phyloP scores from a whole-genome alignment of 1,284 basidiomycete genomes.

The Xerocomus minutiporus region DNA sequence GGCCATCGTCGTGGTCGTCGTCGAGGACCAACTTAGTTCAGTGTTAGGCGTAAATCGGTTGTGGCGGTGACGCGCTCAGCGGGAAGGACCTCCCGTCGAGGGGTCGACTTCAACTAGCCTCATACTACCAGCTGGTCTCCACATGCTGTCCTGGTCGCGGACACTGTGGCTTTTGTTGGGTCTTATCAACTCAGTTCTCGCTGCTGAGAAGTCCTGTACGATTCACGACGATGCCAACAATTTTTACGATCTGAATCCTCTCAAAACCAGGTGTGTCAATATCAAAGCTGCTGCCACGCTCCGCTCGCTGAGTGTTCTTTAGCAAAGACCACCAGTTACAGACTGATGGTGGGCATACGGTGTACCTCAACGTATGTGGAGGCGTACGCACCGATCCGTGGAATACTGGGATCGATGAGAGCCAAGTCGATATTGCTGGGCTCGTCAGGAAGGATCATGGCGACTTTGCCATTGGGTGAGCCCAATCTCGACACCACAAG shows the following conservation, averaged over 20 bases:
- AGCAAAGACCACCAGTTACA: slow-evolving; percentile 62
- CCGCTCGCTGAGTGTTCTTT: slow-evolving; percentile 6
- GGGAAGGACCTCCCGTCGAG: slow-evolving; percentile 18
- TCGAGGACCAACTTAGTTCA: slow-evolving; percentile 14
- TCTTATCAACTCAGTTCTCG: slow-evolving; percentile 27
- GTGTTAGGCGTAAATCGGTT: slow-evolving; percentile 23
- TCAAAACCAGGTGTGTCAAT: slow-evolving; percentile 45
- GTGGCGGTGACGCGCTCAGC: slow-evolving; percentile 16
- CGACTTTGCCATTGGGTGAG: slow-evolving; percentile 71
- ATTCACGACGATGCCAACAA: slow-evolving; percentile 38
- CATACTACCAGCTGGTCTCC: slow-evolving; percentile 6
- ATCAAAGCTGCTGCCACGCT: neutral
- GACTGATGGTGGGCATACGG: slow-evolving; percentile 43
- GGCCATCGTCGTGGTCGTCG: slow-evolving; percentile 30
- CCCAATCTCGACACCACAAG: neutral
- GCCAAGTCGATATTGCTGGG: slow-evolving; percentile 53
- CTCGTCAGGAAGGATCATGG: slow-evolving; percentile 58
- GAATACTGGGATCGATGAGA: slow-evolving; percentile 47
- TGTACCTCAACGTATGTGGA: slow-evolving; percentile 62
- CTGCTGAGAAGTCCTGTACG: slow-evolving; percentile 44
- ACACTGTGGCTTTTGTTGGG: slow-evolving; percentile 2
- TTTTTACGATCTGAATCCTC: slow-evolving; percentile 60
- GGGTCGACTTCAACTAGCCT: slow-evolving; percentile 21
- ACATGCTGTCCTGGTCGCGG: slow-evolving; percentile 4
- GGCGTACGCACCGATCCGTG: slow-evolving; percentile 53